Percentiles rank a stretch among this genome's conserved stretches.
Conservation (phyloP, 2,329 filamentous ascomycete genomes). For the Aspergillus sp. region DNA sequence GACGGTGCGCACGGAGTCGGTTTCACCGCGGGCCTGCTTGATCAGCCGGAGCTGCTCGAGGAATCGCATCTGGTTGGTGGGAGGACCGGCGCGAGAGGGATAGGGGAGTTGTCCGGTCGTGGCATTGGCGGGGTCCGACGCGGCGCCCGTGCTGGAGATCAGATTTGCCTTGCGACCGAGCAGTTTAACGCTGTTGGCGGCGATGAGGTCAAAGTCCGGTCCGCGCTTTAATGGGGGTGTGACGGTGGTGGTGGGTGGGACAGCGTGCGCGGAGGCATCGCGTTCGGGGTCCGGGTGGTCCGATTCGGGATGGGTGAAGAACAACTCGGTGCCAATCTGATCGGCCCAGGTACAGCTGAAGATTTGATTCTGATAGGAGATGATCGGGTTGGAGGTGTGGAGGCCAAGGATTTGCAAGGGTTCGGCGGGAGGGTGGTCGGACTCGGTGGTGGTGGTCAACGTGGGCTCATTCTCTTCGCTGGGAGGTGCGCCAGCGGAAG, state of each 20-base stretch:
- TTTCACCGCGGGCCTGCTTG: constrained; percentile 63
- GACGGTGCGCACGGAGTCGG: constrained; percentile 62
- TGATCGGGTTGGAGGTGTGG: constrained; percentile 70
- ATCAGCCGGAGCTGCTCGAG: constrained; percentile 63
- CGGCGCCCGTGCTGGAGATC: constrained; percentile 41
- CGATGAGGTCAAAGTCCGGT: constrained; percentile 65
- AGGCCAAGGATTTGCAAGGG: constrained; percentile 79
- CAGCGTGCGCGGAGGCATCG: too few relatives aligned
- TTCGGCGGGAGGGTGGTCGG: constrained; percentile 24
- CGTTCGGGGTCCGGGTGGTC: constrained; percentile 28
- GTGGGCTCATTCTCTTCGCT: constrained; percentile 33
- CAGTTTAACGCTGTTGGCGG: constrained; percentile 67
- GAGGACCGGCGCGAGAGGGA: constrained; percentile 23
- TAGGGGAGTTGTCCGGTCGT: neutral
- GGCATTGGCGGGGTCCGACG: constrained; percentile 3
- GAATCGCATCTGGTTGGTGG: constrained; percentile 53
- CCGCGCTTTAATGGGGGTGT: constrained; percentile 37
- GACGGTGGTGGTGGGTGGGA: too few relatives aligned
- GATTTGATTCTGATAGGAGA: constrained; percentile 74
- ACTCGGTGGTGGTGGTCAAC: constrained; percentile 32
- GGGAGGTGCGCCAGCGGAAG: constrained; percentile 6
- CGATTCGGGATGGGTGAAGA: constrained; percentile 56
- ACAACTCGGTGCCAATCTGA: constrained; percentile 78
- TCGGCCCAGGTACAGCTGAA: constrained; percentile 80
- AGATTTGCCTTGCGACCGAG: constrained; percentile 64